Conservation (phyloP, 306 rosid species). For the Sechiopsis laciniata region DNA sequence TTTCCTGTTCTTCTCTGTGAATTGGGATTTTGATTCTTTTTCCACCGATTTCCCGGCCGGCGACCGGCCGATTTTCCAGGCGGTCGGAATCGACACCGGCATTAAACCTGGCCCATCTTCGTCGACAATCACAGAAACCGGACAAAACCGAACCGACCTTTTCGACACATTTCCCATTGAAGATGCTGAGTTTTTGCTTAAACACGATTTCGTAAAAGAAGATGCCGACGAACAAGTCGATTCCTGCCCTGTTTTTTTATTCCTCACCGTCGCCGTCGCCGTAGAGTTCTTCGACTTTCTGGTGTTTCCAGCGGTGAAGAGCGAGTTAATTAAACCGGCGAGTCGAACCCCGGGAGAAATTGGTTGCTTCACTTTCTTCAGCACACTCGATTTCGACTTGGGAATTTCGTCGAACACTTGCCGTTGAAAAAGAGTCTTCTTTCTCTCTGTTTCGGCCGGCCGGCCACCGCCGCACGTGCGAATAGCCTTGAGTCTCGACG, state of each 20-base stretch:
- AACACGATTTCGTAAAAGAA: slow-evolving; percentile 72
- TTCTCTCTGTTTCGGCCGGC: slow-evolving; percentile 30
- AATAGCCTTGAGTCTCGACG: slow-evolving; percentile 44
- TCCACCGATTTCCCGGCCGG: slow-evolving; percentile 27
- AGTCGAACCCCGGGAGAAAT: slow-evolving; percentile 45
- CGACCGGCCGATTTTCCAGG: slow-evolving; percentile 55
- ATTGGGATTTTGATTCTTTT: slow-evolving; percentile 2
- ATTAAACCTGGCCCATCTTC: slow-evolving; percentile 28
- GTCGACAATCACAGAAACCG: slow-evolving; percentile 64
- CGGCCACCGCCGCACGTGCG: slow-evolving; percentile 34
- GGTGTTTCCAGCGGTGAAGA: slow-evolving; percentile 37
- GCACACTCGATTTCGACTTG: slow-evolving; percentile 63
- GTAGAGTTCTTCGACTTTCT: slow-evolving; percentile 31
- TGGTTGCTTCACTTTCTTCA: slow-evolving; percentile 48
- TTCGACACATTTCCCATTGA: slow-evolving; percentile 46
- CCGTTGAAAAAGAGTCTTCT: slow-evolving; percentile 22
- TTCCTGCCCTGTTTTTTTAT: slow-evolving; percentile 29
- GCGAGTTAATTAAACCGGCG: slow-evolving; percentile 55
- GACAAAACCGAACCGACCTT: slow-evolving; percentile 66
- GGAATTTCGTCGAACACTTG: slow-evolving; percentile 32
- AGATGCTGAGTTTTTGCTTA: slow-evolving; percentile 66
- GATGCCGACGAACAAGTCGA: slow-evolving; percentile 69
- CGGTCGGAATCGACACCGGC: slow-evolving; percentile 42
- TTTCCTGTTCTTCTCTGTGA: slow-evolving; percentile 30
- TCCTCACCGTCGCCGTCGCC: slow-evolving; percentile 22